These are phyloP conservation scores for Fusarium torulosum DNA, from an alignment of 2,329 filamentous ascomycete species.

Conservation along the genomic window DNA sequence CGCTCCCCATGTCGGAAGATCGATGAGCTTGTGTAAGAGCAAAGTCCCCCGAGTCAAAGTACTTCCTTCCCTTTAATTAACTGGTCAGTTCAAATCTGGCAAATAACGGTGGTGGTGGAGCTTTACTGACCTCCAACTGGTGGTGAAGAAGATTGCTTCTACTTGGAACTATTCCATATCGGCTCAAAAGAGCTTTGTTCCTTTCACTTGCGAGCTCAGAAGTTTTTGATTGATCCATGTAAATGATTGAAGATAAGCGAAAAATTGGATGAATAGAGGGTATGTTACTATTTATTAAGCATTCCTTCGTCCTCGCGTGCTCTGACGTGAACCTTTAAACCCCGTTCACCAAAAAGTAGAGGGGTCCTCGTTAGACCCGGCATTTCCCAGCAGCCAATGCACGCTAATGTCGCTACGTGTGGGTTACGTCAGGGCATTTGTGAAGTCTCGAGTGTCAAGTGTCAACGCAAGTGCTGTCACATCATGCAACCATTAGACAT, in stretches of 20 bases:
- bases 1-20: constrained; percentile 31
- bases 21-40: constrained; percentile 35
- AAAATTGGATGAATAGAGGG: neutral
- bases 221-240: neutral
- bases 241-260: neutral
- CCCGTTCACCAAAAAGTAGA: neutral
- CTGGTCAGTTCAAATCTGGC: neutral
- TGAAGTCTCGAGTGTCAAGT: neutral
- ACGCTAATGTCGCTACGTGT: neutral
- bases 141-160: constrained; percentile 32
- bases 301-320: too few relatives aligned
- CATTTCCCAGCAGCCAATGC: neutral
- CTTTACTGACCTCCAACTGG: constrained; percentile 28
- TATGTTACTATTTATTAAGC: too few relatives aligned
- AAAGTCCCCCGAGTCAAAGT: constrained; percentile 43
- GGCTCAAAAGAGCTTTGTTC: neutral
- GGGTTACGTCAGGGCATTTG: neutral
- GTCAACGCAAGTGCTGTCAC: too few relatives aligned
- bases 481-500: too few relatives aligned
- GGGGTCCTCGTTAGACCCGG: neutral
- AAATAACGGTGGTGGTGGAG: neutral
- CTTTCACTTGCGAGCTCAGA: neutral
- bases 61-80: constrained; percentile 22
- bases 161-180: constrained; percentile 25
- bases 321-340: too few relatives aligned